Evolutionary conservation across 1,139 yeast genomes (phyloP), one percentile per base, ranked within the genome.

Genomic region (Insectozyma bohioensis): DNA sequence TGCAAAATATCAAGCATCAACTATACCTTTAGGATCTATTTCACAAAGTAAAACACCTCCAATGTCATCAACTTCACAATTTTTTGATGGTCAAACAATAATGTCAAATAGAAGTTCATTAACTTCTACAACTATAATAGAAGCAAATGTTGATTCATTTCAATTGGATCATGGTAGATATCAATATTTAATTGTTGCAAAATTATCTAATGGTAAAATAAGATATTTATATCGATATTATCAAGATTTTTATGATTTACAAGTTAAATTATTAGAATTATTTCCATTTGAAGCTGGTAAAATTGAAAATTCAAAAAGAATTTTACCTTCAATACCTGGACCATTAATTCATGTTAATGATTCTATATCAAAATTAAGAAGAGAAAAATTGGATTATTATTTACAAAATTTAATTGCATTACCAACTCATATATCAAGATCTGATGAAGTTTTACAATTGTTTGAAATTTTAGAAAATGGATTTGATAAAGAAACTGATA

Each of bases 231-330:
- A 94, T 58, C 75, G 98, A 43, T 90, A 77, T 60, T 94, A 94
- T 58, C 97, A 92, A 56, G 98, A 94, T 61, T 94, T 94, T 56
- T 92, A 90, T 58, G 96, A 92, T 58, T 76, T 90, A 52, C 98
- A 94, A 56, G 92, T 90, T 33, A 78, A 75, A 43, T 66, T 94
- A 32, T 67, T 92, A 36, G 95, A 85, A 49, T 72, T 82, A 28
- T 92, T 85, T 65, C 97, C 97, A 3, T 80, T 72, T 43, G 98
- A 92, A 57, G 95, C 97, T 4, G 97, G 97, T 5, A 81, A 88
- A 46, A 79, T 82, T 30, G 87, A 84, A 56, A 78, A 78, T 45
- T 70, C 75, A 24, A 64, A 68, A 36, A 75, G 98, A 44, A 83
- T 84, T 24, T 72, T 92, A 40, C 98, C 99, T 4, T 87, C 85